phyloP scores from a whole-genome alignment of 2,329 filamentous ascomycete genomes.

The Bipolaris bicolor region DNA sequence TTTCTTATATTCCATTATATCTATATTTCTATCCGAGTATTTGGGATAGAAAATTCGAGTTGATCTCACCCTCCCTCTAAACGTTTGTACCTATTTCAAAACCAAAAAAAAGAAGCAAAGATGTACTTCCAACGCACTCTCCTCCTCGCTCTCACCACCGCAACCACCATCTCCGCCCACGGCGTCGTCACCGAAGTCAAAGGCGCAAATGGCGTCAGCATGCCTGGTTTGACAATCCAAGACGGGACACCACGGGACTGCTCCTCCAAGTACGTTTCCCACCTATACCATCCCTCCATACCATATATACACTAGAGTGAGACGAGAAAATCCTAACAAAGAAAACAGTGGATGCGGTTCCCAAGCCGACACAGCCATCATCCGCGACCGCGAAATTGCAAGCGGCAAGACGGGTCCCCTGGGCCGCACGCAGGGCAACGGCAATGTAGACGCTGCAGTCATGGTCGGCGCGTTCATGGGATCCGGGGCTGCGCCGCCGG shows the following conservation, averaged over 20 bases:
- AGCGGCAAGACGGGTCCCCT: slow-evolving; percentile 62
- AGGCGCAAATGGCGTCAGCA: slow-evolving; percentile 66
- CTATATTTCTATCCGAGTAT: not conserved
- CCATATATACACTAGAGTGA: too few relatives aligned
- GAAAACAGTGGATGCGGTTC: slow-evolving; percentile 60
- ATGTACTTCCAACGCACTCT: slow-evolving; percentile 41
- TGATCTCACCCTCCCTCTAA: slow-evolving; percentile 1
- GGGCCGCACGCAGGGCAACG: slow-evolving; percentile 67
- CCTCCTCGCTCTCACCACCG: slow-evolving; percentile 39
- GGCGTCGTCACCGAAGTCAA: slow-evolving; percentile 63
- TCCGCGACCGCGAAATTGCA: slow-evolving; percentile 65
- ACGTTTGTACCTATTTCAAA: too few relatives aligned
- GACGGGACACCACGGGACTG: slow-evolving; percentile 74
- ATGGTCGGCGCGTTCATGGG: slow-evolving; percentile 68
- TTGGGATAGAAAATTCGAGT: slow-evolving; percentile 16
- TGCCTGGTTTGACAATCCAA: slow-evolving; percentile 67
- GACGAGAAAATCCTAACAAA: too few relatives aligned
- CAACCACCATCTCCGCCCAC: slow-evolving; percentile 61
- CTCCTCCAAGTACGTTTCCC: slow-evolving; percentile 55
- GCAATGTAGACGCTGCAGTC: slow-evolving; percentile 63
- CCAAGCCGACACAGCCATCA: slow-evolving; percentile 72
- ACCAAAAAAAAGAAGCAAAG: not conserved
- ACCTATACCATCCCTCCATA: too few relatives aligned
- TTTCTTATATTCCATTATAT: slow-evolving; percentile 10
- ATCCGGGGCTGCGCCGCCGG: slow-evolving; percentile 33